Percentiles rank a stretch among this genome's conserved stretches.
These are phyloP conservation scores for Osmanthus fragrans DNA, from an alignment of 257 asterid species.

Conservation along the genomic window DNA sequence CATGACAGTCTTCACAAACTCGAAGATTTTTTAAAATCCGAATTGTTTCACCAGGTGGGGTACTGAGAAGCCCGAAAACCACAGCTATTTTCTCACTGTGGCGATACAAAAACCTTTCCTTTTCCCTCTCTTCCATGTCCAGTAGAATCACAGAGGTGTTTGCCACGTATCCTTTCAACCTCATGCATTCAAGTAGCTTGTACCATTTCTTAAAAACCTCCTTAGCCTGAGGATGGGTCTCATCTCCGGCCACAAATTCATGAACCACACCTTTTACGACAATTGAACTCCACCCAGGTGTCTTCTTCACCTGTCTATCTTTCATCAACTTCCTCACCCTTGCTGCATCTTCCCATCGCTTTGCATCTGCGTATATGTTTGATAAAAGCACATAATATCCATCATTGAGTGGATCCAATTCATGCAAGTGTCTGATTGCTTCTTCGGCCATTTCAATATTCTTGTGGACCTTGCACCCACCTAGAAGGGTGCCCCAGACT, in stretches of 20 bases:
- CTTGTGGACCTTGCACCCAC: slow-evolving; percentile 67
- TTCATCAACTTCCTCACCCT: slow-evolving; percentile 56
- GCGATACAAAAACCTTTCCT: slow-evolving; percentile 44
- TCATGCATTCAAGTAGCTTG: slow-evolving; percentile 36
- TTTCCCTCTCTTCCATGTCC: slow-evolving; percentile 54
- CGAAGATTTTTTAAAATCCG: slow-evolving; percentile 70
- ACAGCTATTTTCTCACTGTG: slow-evolving; percentile 70
- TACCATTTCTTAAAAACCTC: slow-evolving; percentile 46
- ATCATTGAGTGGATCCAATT: slow-evolving; percentile 51
- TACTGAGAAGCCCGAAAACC: slow-evolving; percentile 52
- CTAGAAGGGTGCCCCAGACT: slow-evolving; percentile 77
- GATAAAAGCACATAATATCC: slow-evolving; percentile 64
- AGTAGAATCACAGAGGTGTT: slow-evolving; percentile 53
- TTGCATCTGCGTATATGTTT: slow-evolving; percentile 48
- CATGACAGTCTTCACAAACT: slow-evolving; percentile 72
- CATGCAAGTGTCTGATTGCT: slow-evolving; percentile 42
- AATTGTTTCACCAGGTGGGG: slow-evolving; percentile 45
- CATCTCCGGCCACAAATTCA: slow-evolving; percentile 74
- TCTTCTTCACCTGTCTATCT: slow-evolving; percentile 49
- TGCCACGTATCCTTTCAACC: slow-evolving; percentile 57
- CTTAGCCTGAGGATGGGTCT: slow-evolving; percentile 48
- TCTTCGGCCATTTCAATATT: slow-evolving; percentile 58
- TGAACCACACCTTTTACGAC: slow-evolving; percentile 45
- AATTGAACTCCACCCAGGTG: slow-evolving; percentile 51
- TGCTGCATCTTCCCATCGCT: slow-evolving; percentile 49